Evolutionary conservation across 805 yeast species (phyloP), one percentile per base, ranked within the genome.

Genomic region (Ogataea nonfermentans): DNA sequence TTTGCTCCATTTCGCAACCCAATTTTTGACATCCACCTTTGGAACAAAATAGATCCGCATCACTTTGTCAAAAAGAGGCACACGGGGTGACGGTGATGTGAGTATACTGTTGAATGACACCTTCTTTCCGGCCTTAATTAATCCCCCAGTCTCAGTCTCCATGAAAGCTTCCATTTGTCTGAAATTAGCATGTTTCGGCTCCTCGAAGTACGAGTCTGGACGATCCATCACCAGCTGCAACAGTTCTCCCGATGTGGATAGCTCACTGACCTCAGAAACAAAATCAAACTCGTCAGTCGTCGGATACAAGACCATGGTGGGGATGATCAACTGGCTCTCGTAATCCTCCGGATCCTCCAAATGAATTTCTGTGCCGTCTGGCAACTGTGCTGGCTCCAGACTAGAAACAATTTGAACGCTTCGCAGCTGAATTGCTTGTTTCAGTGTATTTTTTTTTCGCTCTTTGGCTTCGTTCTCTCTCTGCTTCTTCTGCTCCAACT

Each of bases 81-180:
- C 78, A 16, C 69, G 70, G 11, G 95, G 85, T 7, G 63, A 63
- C 25, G 73, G 76, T 35, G 77, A 71, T 65, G 78, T 72, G 47
- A 91, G 68, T 0, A 81, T 84, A 36, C 75, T 74, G 52, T 77
- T 74, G 15, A 91, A 58, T 1, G 84, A 67, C 15, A 79, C 74
- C 48, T 84, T 87, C 59, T 82, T 85, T 19, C 96, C 96, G 4
- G 84, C 78, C 61, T 87, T 88, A 31, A 88, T 81, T 44, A 91
- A 70, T 0, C 97, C 97, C 35, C 96, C 96, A 2, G 78, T 55
- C 23, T 65, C 71, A 0, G 96, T 87, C 59, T 87, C 97, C 79
- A 86, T 79, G 61, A 72, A 91, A 5, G 83, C 82, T 36, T 84
- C 81, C 17, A 89, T 63, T 39, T 74, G 61, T 0, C 70, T 65